phyloP scores from a whole-genome alignment of 2,329 filamentous ascomycete species.

The Calycina herbarum region DNA sequence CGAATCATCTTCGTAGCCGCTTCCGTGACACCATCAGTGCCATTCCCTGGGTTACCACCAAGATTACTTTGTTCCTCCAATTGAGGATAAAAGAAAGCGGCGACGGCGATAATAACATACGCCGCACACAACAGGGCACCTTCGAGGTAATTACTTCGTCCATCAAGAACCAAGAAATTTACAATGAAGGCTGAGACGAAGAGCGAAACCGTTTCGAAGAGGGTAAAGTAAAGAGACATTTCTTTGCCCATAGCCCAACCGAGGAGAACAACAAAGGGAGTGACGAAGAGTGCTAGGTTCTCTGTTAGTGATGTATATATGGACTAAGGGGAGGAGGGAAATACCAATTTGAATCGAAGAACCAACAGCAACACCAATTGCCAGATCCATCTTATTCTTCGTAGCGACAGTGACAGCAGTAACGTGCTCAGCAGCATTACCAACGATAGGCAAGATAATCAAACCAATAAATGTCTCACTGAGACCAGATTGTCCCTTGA shows the following conservation, averaged over 20 bases:
- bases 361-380: conserved; percentile 70
- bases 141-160: conserved; percentile 84
- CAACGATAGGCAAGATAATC: conserved; percentile 71
- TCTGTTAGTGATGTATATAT: conserved; percentile 8
- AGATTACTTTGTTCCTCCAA: conserved; percentile 47
- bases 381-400: conserved; percentile 76
- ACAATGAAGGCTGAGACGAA: conserved; percentile 84
- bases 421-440: conserved; percentile 72
- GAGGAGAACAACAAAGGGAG: conserved; percentile 67
- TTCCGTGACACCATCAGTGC: conserved; percentile 12
- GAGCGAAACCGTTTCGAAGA: conserved; percentile 85
- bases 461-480: conserved; percentile 70
- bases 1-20: conserved; percentile 30
- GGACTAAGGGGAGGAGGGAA: conserved; percentile 4
- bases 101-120: conserved; percentile 67
- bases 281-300: conserved; percentile 59
- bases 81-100: conserved; percentile 66
- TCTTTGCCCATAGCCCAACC: conserved; percentile 68
- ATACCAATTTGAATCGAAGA: conserved; percentile 67
- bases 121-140: conserved; percentile 67
- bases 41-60: conserved; percentile 30
- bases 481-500: conserved; percentile 51
- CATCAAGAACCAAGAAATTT: conserved; percentile 84
- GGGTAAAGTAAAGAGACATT: conserved; percentile 82
- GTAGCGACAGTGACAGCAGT: conserved; percentile 69